phyloP scores from a whole-genome alignment of 163 green algal species.

The Prototheca wickerhamii region DNA sequence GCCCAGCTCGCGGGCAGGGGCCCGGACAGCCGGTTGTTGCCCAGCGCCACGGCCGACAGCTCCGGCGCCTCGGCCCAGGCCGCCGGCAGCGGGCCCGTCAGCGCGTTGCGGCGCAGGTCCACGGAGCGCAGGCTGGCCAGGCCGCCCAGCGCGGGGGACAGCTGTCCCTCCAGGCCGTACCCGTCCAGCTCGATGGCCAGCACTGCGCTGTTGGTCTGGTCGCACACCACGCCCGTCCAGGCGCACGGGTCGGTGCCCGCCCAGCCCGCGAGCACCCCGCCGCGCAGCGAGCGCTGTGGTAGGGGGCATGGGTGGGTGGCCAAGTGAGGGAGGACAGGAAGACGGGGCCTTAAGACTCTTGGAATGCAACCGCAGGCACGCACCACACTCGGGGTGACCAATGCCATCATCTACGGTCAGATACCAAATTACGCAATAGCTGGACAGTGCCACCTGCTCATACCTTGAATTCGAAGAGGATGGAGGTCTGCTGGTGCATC shows the following conservation, averaged over 20 bases:
- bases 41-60: slow-evolving; percentile 29
- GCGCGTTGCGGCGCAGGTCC: slow-evolving; percentile 24
- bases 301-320: neutral
- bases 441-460: no score
- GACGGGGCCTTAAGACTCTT: no score
- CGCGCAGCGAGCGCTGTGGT: neutral
- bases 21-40: slow-evolving; percentile 9
- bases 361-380: no score
- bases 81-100: slow-evolving; percentile 18
- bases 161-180: neutral
- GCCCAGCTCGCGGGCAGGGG: slow-evolving; percentile 5
- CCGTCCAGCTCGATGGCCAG: slow-evolving; percentile 1
- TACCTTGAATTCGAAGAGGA: no score
- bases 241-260: neutral
- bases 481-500: no score
- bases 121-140: slow-evolving; percentile 23
- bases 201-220: neutral
- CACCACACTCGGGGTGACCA: no score
- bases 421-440: no score
- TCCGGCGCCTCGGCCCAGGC: slow-evolving; percentile 9
- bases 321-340: neutral
- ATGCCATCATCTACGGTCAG: no score
- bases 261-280: neutral
- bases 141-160: neutral
- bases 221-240: slow-evolving; percentile 3